Percentiles rank a stretch among this genome's conserved stretches.
Evolutionary conservation across 345 rosid genomes (phyloP).

Genomic region (Odontarrhena argentea): DNA sequence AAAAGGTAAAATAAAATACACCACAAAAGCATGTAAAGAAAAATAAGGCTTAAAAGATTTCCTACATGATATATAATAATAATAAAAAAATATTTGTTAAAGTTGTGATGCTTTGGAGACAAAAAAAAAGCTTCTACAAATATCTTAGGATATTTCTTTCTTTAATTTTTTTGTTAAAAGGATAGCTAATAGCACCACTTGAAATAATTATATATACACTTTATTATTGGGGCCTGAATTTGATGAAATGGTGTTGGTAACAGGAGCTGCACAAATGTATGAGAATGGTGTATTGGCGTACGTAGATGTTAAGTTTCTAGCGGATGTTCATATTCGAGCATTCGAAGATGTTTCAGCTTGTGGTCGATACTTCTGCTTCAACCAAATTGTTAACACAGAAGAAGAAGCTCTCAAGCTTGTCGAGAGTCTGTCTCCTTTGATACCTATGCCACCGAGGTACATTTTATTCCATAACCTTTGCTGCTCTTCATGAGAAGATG

Average conservation of each 20-base stretch:
- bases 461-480: background rate
- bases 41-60: no score
- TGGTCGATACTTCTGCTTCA: constrained; percentile 88
- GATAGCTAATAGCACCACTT: no score
- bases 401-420: constrained; percentile 70
- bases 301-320: constrained; percentile 69
- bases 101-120: no score
- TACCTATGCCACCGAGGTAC: constrained; percentile 71
- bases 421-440: constrained; percentile 63
- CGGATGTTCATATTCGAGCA: constrained; percentile 70
- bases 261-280: constrained; percentile 91
- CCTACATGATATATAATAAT: no score
- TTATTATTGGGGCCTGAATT: background rate
- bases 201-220: background rate
- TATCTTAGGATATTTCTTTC: no score
- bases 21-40: no score
- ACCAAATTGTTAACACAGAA: constrained; percentile 63
- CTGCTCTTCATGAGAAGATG: background rate
- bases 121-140: no score
- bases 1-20: no score
- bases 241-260: constrained; percentile 20
- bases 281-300: constrained; percentile 78
- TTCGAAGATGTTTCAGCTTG: constrained; percentile 67
- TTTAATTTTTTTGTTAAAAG: no score
- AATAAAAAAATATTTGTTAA: no score